phyloP scores from a whole-genome alignment of 495 filamentous ascomycete genomes.

The Hypoxylon subgilvum region DNA sequence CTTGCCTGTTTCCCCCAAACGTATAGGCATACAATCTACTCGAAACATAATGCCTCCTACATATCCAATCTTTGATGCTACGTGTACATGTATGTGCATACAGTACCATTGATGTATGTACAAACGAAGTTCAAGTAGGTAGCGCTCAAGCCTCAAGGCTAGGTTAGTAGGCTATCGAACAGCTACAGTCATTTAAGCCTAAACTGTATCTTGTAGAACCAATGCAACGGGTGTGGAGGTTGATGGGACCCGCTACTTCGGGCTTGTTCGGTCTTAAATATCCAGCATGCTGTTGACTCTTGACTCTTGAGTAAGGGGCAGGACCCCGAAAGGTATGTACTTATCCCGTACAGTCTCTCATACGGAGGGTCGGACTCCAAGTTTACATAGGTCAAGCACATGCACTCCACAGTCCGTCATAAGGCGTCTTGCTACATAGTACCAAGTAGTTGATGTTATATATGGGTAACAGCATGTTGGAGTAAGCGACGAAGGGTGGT shows the following conservation, averaged over 20 bases:
- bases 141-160: too few relatives aligned
- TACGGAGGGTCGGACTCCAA: slow-evolving; percentile 12
- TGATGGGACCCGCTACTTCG: slow-evolving; percentile 23
- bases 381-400: too few relatives aligned
- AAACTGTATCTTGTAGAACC: slow-evolving; percentile 24
- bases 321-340: slow-evolving; percentile 6
- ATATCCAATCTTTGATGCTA: too few relatives aligned
- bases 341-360: slow-evolving; percentile 7
- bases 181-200: not conserved
- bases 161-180: not conserved
- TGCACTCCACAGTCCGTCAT: not conserved
- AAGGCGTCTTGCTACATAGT: too few relatives aligned
- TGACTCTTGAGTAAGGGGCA: too few relatives aligned
- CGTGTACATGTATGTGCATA: too few relatives aligned
- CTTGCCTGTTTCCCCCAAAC: not conserved
- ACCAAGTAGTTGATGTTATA: too few relatives aligned
- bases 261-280: slow-evolving; percentile 26
- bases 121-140: too few relatives aligned
- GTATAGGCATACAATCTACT: too few relatives aligned
- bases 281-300: too few relatives aligned
- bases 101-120: too few relatives aligned
- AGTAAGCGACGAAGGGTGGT: slow-evolving; percentile 19
- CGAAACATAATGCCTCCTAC: too few relatives aligned
- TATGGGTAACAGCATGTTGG: slow-evolving; percentile 12
- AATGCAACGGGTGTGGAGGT: slow-evolving; percentile 5